Evolutionary conservation across 129 eudicot genomes (phyloP).

Genomic region (Solidago caesia): DNA sequence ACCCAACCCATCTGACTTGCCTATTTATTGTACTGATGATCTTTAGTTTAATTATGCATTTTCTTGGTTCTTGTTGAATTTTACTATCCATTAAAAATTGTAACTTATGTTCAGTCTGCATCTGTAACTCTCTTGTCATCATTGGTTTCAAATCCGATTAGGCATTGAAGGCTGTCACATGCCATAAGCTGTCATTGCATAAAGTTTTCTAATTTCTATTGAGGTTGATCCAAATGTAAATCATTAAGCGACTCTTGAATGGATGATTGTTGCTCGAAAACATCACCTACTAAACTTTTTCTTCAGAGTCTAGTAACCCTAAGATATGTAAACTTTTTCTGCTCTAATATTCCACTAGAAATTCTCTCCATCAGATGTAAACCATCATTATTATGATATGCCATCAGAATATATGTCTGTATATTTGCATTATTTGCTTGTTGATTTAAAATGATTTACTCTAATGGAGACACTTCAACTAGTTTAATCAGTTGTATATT

Average conservation of each 20-base stretch:
- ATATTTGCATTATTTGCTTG: neutral
- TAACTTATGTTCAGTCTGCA: neutral
- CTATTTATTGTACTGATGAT: neutral
- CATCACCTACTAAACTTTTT: neutral
- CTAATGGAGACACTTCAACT: neutral
- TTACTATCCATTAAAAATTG: neutral
- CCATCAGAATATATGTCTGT: neutral
- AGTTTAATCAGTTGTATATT: conserved; percentile 20
- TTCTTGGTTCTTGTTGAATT: neutral
- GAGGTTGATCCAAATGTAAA: conserved; percentile 3
- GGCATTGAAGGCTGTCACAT: neutral
- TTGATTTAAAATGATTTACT: neutral
- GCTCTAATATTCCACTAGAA: neutral
- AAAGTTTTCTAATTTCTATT: neutral
- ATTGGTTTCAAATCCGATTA: neutral
- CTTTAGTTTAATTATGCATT: neutral
- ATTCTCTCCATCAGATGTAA: neutral
- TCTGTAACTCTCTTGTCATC: neutral
- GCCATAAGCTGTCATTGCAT: neutral
- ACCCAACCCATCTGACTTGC: neutral
- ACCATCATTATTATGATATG: neutral
- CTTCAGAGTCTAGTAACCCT: neutral
- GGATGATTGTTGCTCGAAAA: neutral
- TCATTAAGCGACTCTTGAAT: too few relatives aligned
- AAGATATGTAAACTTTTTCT: neutral